phyloP scores from a whole-genome alignment of 1,284 basidiomycete genomes.

The Ustilago xerochloae region DNA sequence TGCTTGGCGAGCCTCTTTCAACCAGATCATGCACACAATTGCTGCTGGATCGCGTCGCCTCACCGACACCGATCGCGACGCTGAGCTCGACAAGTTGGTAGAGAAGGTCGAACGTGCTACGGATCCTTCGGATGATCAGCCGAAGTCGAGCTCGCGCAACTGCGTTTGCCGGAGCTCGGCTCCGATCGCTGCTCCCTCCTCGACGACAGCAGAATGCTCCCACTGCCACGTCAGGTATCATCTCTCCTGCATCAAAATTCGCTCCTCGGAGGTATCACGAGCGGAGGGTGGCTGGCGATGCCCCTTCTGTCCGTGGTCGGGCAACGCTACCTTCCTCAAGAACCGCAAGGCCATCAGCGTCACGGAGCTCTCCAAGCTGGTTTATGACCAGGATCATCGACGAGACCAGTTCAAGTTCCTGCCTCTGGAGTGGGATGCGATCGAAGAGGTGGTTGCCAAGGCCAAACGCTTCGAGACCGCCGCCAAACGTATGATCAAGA shows the following conservation, averaged over 20 bases:
- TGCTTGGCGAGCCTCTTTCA: conserved; percentile 43
- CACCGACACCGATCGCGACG: conserved; percentile 29
- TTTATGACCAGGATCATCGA: conserved; percentile 43
- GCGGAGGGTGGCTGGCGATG: conserved; percentile 53
- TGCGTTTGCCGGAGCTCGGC: conserved; percentile 56
- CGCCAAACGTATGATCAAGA: conserved; percentile 53
- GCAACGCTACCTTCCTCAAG: conserved; percentile 24
- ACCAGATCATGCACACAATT: conserved; percentile 33
- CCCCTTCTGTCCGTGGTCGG: conserved; percentile 54
- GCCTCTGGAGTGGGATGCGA: conserved; percentile 48
- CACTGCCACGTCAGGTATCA: conserved; percentile 54
- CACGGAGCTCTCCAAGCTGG: conserved; percentile 38
- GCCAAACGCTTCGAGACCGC: conserved; percentile 45
- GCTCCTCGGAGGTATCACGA: conserved; percentile 23
- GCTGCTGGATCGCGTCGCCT: conserved; percentile 20
- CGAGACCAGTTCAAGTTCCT: conserved; percentile 48
- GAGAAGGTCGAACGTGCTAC: conserved; percentile 41
- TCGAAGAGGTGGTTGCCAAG: conserved; percentile 49
- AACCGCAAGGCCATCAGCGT: conserved; percentile 29
- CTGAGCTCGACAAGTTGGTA: conserved; percentile 41
- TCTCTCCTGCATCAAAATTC: conserved; percentile 53
- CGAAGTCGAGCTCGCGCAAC: conserved; percentile 25
- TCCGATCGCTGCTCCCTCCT: conserved; percentile 27
- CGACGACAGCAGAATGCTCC: conserved; percentile 42
- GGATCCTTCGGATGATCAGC: conserved; percentile 41